Base-by-base conservation (phyloP, 768 basidiomycete genomes). In the Nevesoporus exiguus region DNA sequence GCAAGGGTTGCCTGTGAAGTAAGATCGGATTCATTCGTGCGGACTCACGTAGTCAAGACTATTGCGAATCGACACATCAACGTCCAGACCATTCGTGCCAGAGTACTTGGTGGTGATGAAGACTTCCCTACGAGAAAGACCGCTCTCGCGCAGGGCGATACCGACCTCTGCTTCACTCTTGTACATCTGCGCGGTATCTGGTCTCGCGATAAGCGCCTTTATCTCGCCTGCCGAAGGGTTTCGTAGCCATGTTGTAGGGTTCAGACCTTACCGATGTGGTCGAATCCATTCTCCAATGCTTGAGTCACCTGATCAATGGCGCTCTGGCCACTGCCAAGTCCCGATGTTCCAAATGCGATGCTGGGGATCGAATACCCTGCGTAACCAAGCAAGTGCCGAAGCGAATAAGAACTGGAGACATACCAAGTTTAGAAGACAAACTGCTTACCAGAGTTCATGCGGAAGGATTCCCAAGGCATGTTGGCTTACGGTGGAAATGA, bases 71-170 rank as follows among this genome's bases (percentile, higher is more conserved):
- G 82, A 83, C 3, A 77, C 80, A 51, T 74, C 74, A 21, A 84
- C 79, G 54, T 80, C 79, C 49, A 82, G 66, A 1, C 77, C 79
- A 48, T 77, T 62, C 37, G 69, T 47, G 1, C 82, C 81, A 15
- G 82, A 83, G 61, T 77, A 86, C 60, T 86, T 87, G 33, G 85
- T 86, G 2, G 85, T 86, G 59, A 89, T 78, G 66, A 77, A 88
- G 29, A 88, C 61, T 3, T 86, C 81, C 14, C 73, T 50, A n/a
- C 86, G 77, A 36, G 74, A 61, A 4, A 85, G 75, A 1, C 84
- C 83, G 55, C 80, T 84, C 58, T 85, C 80, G 21, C 72, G 75
- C 68, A 63, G 8, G 64, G 65, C 65, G 19, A 25, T 27, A 13
- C 64, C 55, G 17, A 78, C 80, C 59, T 87, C 83, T 1, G 60